A percentile compares a stretch with the other conserved stretches of the same genome.
Evolutionary conservation across 331 rosid genomes (phyloP).

Genomic region (Malus hybrid): DNA sequence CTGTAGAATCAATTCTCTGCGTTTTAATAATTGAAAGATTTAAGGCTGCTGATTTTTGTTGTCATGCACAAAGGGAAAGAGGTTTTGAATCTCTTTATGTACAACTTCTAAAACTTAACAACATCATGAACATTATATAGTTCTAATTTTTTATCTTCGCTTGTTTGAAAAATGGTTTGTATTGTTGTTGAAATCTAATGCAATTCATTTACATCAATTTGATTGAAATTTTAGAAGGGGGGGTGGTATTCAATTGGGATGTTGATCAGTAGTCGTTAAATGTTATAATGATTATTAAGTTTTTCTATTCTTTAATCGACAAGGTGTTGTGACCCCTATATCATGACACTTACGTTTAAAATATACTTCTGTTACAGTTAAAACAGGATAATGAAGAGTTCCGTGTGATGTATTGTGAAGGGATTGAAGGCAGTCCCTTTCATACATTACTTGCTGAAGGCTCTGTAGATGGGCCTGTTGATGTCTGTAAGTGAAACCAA

Average conservation of each 20-base stretch:
- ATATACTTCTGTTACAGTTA: constrained; percentile 42
- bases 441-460: constrained; percentile 89
- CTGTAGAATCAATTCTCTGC: background rate
- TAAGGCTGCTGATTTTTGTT: background rate
- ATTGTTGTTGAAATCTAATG: background rate
- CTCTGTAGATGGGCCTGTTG: constrained; percentile 75
- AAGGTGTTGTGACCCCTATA: background rate
- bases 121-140: background rate
- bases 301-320: background rate
- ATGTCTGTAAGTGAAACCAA: constrained; percentile 58
- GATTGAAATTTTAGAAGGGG: background rate
- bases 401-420: constrained; percentile 93
- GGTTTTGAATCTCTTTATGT: background rate
- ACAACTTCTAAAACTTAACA: background rate
- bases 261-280: background rate
- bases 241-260: background rate
- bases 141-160: background rate
- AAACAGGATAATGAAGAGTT: constrained; percentile 83
- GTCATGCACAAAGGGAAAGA: background rate
- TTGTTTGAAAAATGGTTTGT: background rate
- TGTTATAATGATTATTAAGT: background rate
- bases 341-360: background rate
- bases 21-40: background rate
- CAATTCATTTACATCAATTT: background rate
- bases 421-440: constrained; percentile 76